Percentiles rank a stretch among this genome's conserved stretches.
Conservation (phyloP, 2,329 filamentous ascomycete species). For the Zymoseptoria passerinii region DNA sequence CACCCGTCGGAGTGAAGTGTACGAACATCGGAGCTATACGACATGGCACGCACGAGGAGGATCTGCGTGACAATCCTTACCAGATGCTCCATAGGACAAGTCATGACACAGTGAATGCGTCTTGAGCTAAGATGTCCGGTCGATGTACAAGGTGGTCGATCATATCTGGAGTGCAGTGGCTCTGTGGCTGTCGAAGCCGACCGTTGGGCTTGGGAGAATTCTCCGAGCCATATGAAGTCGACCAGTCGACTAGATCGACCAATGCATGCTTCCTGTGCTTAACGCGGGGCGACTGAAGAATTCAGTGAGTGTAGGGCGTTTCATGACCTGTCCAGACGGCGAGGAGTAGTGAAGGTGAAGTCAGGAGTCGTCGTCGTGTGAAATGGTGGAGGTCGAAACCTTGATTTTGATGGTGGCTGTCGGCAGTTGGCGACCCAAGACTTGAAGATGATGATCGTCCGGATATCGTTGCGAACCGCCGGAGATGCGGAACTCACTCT, state of each 20-base stretch:
- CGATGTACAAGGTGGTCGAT: not conserved
- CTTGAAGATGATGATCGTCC: not conserved
- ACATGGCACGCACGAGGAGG: not conserved
- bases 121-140: not conserved
- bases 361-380: not conserved
- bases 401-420: not conserved
- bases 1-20: not conserved
- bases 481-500: not conserved
- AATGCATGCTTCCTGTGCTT: not conserved
- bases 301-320: not conserved
- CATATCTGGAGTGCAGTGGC: not conserved
- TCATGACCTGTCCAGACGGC: too few relatives aligned
- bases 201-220: not conserved
- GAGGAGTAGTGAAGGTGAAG: not conserved
- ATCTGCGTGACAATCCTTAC: not conserved
- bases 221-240: not conserved
- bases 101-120: not conserved
- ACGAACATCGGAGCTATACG: not conserved
- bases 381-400: not conserved
- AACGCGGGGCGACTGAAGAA: not conserved
- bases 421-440: not conserved
- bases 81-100: not conserved
- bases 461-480: not conserved
- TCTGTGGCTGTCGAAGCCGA: not conserved
- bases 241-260: too few relatives aligned